These are phyloP conservation scores for Beverwykella pulmonaria DNA, from an alignment of 495 filamentous ascomycete species.

Conservation along the genomic window DNA sequence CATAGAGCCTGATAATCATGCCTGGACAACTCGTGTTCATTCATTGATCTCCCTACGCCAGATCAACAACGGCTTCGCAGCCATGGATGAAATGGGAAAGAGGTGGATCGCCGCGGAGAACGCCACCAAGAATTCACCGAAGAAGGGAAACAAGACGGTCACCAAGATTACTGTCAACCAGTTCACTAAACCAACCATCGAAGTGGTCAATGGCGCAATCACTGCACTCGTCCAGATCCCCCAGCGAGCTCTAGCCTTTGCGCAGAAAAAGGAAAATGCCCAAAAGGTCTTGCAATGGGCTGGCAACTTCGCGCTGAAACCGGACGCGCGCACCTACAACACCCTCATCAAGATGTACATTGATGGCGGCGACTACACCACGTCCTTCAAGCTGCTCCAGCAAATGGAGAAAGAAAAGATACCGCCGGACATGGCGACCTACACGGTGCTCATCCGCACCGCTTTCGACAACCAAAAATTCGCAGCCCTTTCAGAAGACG, in stretches of 20 bases:
- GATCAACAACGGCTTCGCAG: constrained; percentile 53
- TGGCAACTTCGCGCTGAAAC: constrained; percentile 55
- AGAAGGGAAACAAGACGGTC: constrained; percentile 1
- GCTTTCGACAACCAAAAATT: constrained; percentile 47
- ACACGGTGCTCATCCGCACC: constrained; percentile 58
- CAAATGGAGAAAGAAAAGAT: constrained; percentile 54
- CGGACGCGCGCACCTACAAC: constrained; percentile 70
- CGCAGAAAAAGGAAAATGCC: constrained; percentile 44
- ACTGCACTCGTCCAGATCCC: constrained; percentile 49
- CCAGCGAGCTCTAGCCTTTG: constrained; percentile 29
- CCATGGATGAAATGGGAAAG: constrained; percentile 63
- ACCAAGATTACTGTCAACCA: not conserved
- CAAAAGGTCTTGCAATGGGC: constrained; percentile 63
- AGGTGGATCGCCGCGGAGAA: constrained; percentile 31
- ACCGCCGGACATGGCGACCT: constrained; percentile 55
- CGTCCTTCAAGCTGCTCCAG: constrained; percentile 50
- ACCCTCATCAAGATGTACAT: constrained; percentile 62
- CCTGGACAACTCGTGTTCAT: constrained; percentile 66
- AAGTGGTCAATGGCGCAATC: constrained; percentile 65
- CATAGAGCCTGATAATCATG: constrained; percentile 56
- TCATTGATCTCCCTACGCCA: constrained; percentile 58
- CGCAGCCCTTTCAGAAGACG: constrained; percentile 34
- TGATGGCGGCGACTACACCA: constrained; percentile 45
- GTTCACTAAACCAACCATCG: constrained; percentile 58
- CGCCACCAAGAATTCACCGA: constrained; percentile 3